Evolutionary conservation across 495 filamentous ascomycete species (phyloP).

Genomic region (Neurospora sp.): DNA sequence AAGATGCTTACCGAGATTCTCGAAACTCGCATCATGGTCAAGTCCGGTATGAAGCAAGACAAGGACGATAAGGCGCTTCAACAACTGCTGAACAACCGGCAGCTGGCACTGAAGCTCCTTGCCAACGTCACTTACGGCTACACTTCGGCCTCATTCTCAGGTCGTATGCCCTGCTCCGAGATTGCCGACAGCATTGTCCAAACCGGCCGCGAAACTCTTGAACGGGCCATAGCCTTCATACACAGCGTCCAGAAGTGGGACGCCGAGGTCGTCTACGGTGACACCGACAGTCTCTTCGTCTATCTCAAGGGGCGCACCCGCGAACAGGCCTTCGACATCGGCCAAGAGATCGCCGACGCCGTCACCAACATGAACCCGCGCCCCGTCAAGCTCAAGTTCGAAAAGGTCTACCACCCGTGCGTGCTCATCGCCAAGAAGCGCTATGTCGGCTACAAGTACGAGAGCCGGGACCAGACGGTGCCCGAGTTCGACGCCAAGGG

Average conservation of each 20-base stretch:
- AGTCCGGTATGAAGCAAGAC: slow-evolving; percentile 90
- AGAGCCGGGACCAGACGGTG: slow-evolving; percentile 60
- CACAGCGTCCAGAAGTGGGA: slow-evolving; percentile 80
- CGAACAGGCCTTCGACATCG: slow-evolving; percentile 84
- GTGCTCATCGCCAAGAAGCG: slow-evolving; percentile 93
- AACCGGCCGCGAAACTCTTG: slow-evolving; percentile 85
- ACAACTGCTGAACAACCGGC: slow-evolving; percentile 83
- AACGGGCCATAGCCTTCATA: slow-evolving; percentile 87
- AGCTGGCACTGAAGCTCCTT: slow-evolving; percentile 91
- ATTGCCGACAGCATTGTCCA: slow-evolving; percentile 98
- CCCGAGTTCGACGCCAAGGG: slow-evolving; percentile 97
- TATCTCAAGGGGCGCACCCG: slow-evolving; percentile 78
- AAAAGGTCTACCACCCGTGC: slow-evolving; percentile 95
- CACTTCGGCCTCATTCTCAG: slow-evolving; percentile 89
- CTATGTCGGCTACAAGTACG: slow-evolving; percentile 97
- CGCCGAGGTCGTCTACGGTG: slow-evolving; percentile 95
- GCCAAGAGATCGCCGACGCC: slow-evolving; percentile 80
- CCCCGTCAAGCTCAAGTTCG: slow-evolving; percentile 93
- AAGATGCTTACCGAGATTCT: slow-evolving; percentile 96
- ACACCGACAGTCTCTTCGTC: slow-evolving; percentile 95
- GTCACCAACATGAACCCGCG: slow-evolving; percentile 86
- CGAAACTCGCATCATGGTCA: slow-evolving; percentile 96
- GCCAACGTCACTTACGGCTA: slow-evolving; percentile 99
- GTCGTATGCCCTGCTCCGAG: slow-evolving; percentile 94
- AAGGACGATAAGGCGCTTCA: slow-evolving; percentile 84